Base-by-base conservation (phyloP, 2,329 filamentous ascomycete species). In the Penicillium sclerotigenum region DNA sequence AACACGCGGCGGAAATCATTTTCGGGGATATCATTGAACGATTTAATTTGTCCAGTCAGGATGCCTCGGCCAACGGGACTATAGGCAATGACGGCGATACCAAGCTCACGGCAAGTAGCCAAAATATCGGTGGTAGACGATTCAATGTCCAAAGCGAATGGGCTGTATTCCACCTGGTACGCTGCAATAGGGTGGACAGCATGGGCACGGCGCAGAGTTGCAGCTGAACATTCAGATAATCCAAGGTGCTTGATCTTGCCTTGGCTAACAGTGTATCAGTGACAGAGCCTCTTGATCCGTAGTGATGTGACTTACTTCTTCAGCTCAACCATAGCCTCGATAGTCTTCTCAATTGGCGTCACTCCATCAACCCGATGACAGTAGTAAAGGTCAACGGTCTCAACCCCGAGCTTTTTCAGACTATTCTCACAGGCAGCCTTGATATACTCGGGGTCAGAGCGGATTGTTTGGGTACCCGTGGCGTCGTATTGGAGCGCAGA, bases 181-280 rank as follows among this genome's bases (percentile, higher is more conserved):
- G 76, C 77, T 10, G 73, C 69, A 47, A 83, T 76, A 1, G 73
- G 76, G 51, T 75, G 72, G 1, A 82, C 66, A 13, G 69, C 70
- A 60, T 65, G 62, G 4, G 80, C 80, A 16, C 79, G 72, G 11
- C 77, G 75, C 20, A 82, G 69, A 0, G 78, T 79, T 5, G 66
- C 63, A 16, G 76, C 73, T 11, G 72, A 74, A 51, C 76, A 73
- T 56, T 77, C 75, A 5, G 71, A 77, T 4, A 82, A 63, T 9
- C 79, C 78, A 26, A 82, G 68, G 63, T 79, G 64, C 28, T 70
- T 72, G 60, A 82, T 76, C 55, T 83, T 83, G 34, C 81, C 80
- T 42, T 73, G 61, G 5, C 68, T 70, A 16, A 16, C 20, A 11
- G 11, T 16, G 7, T 8, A 31, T 52, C 7, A 47, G 38, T 11